phyloP scores from a whole-genome alignment of 192 early-diverging fungal species.

The Anaeromyces robustus region DNA sequence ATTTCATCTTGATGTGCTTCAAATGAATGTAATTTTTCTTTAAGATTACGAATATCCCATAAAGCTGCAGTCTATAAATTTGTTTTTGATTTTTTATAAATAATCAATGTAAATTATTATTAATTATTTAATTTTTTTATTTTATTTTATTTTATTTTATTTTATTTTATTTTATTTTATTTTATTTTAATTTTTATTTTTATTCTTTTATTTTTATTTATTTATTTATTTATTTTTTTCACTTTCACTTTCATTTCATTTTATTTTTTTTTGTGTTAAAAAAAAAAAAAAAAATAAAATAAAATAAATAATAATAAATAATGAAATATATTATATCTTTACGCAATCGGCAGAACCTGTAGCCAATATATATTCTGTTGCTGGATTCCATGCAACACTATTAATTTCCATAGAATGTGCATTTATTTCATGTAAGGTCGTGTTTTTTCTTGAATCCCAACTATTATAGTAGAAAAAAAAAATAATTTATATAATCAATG shows the following conservation, averaged over 20 bases:
- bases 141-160: no score
- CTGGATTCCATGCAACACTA: conserved; percentile 84
- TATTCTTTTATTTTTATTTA: no score
- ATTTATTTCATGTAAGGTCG: conserved; percentile 51
- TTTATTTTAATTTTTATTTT: neutral
- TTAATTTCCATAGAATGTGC: conserved; percentile 90
- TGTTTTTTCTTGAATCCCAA: conserved; percentile 82
- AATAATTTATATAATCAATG: neutral
- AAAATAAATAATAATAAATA: no score
- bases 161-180: no score
- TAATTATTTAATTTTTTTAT: no score
- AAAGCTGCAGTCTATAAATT: conserved; percentile 57
- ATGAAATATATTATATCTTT: no score
- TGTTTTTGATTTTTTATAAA: no score
- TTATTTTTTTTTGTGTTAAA: no score
- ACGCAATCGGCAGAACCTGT: conserved; percentile 89
- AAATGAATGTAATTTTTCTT: conserved; percentile 65
- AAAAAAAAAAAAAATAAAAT: no score
- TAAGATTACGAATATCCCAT: conserved; percentile 93
- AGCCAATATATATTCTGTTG: conserved; percentile 73
- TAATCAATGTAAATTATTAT: no score
- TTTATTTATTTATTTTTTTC: no score
- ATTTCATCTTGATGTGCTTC: conserved; percentile 84
- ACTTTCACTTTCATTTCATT: no score
- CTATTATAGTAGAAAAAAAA: conserved; percentile 15